Base-by-base conservation (phyloP, 2,329 filamentous ascomycete genomes). In the Thielaviopsis populi region DNA sequence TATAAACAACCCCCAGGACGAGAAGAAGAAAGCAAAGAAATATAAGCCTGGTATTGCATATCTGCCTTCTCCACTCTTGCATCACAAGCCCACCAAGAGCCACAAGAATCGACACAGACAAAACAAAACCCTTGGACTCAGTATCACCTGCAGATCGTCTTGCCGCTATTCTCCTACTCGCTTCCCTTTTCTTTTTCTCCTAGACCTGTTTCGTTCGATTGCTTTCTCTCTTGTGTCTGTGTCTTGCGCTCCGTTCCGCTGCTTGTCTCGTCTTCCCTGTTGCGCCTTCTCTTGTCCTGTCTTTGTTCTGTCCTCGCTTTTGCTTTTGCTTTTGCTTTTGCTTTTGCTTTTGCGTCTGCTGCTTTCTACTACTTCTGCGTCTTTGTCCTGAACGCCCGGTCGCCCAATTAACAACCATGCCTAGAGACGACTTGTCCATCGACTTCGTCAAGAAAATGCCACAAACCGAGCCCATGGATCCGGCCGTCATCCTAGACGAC, bases 401-500 rank as follows among this genome's bases (percentile, higher is more conserved):
- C 48, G 53, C 30, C 27, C 60, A 70, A 75, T 83, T 83, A 81
- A 84, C 81, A 79, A 75, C 75, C 74, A 86, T 86, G 83, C 83
- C 83, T 77, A 86, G 83, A 83, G 83, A 86, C 83, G 83, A 86
- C 73, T 76, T 86, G 70, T 81, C 82, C 72, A 86, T 86, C 78
- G 83, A 86, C 75, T 85, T 85, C 73, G 82, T 84, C 71, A 79
- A 80, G 75, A 84, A 78, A 77, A 85, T 85, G 82, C 81, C 82
- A 71, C 79, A 78, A 71, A 76, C 76, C 71, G 83, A 86, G 72
- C 76, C 80, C 66, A 78, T 83, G 72, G 83, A 86, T 69, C 81
- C 83, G 65, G 80, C 86, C 64, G 78, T 86, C 68, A 84, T 91
- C 70, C 82, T 91, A 69, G 88, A 92, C 73, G 87, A 91, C 73